A percentile compares a stretch with the other conserved stretches of the same genome.
phyloP scores from a whole-genome alignment of 495 filamentous ascomycete species.

The Aspergillus diversus region DNA sequence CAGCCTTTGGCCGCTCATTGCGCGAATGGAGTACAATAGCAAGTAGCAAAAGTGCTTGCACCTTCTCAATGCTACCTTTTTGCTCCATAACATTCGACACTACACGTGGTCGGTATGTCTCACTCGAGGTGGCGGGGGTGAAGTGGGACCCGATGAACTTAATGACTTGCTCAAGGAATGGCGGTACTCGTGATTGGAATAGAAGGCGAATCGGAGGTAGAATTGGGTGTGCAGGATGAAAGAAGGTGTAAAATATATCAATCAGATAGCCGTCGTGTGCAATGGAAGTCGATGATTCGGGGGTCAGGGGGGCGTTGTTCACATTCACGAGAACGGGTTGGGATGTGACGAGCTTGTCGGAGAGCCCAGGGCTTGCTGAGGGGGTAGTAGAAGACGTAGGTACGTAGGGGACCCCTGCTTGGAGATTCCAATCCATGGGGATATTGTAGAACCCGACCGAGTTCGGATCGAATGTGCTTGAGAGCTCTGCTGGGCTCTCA shows the following conservation, averaged over 20 bases:
- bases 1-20: conserved; percentile 67
- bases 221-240: conserved; percentile 50
- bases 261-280: conserved; percentile 47
- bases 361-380: conserved; percentile 32
- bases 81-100: conserved; percentile 41
- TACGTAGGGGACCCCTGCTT: conserved; percentile 28
- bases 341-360: conserved; percentile 26
- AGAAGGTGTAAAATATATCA: conserved; percentile 52
- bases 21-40: conserved; percentile 78
- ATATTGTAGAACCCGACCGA: conserved; percentile 27
- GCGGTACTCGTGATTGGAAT: conserved; percentile 34
- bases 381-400: conserved; percentile 22
- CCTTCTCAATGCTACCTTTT: conserved; percentile 44
- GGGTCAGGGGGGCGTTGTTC: conserved; percentile 39
- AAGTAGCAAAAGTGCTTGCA: conserved; percentile 78
- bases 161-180: conserved; percentile 49
- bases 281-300: conserved; percentile 43
- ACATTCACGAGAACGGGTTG: conserved; percentile 24
- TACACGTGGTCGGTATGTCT: conserved; percentile 44
- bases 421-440: conserved; percentile 38
- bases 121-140: conserved; percentile 43
- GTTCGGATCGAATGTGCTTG: conserved; percentile 24
- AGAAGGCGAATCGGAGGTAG: conserved; percentile 42
- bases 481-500: conserved; percentile 29
- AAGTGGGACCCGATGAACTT: conserved; percentile 53